Conservation (phyloP, 805 yeast genomes). For the Candida pseudofarinosa region DNA sequence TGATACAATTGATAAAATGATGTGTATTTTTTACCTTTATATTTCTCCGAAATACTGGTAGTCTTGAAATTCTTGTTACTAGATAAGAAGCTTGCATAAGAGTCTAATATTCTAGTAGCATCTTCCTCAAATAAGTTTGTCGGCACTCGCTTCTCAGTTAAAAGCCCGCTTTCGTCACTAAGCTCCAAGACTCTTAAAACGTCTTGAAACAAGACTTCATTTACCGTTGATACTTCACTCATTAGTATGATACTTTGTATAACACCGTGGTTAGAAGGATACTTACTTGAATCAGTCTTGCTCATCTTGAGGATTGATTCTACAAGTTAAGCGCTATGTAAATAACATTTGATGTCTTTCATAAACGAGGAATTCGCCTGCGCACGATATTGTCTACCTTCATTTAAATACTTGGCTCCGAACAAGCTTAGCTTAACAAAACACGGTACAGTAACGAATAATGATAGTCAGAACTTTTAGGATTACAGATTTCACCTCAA, state of each 20-base stretch:
- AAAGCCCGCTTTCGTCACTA: conserved; percentile 23
- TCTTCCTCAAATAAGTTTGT: conserved; percentile 42
- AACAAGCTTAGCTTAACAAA: too few species aligned
- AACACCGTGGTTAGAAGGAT: not conserved
- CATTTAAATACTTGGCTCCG: conserved; percentile 1
- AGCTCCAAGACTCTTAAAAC: conserved; percentile 21
- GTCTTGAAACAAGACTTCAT: conserved; percentile 11
- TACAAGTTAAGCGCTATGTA: not conserved
- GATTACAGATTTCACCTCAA: too few species aligned
- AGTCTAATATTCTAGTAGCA: conserved; percentile 39
- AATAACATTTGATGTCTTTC: not conserved
- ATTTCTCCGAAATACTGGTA: conserved; percentile 43
- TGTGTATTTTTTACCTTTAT: conserved; percentile 35
- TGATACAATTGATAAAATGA: conserved; percentile 58
- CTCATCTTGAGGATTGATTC: not conserved
- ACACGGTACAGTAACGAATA: too few species aligned
- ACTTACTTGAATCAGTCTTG: not conserved
- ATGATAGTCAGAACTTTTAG: too few species aligned
- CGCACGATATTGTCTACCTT: not conserved
- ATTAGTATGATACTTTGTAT: too few species aligned
- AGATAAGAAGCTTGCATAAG: conserved; percentile 37
- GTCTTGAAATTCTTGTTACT: conserved; percentile 19
- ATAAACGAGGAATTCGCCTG: not conserved
- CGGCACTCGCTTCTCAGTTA: conserved; percentile 33
- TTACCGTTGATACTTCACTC: not conserved